phyloP scores from a whole-genome alignment of 2,329 filamentous ascomycete species.

The Diaporthe batatas region DNA sequence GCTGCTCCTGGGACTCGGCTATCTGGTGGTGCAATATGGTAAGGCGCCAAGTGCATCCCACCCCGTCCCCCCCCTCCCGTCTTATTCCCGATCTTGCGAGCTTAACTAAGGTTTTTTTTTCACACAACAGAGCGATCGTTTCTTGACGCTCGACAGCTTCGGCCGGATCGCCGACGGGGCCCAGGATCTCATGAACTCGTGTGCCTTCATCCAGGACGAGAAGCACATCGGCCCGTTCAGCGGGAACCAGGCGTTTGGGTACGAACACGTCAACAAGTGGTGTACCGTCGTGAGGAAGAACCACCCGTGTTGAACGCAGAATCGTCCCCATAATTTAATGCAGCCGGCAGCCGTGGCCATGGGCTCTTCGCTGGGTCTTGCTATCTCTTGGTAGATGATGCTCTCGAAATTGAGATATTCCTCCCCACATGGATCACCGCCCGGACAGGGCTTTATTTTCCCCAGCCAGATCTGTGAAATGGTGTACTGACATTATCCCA shows the following conservation, averaged over 20 bases:
- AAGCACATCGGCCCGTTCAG: not conserved
- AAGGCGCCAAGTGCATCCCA: not conserved
- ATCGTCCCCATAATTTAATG: not conserved
- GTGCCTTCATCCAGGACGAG: conserved; percentile 3
- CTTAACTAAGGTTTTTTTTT: not conserved
- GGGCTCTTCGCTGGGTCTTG: not conserved
- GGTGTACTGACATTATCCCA: too few species aligned
- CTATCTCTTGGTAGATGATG: not conserved
- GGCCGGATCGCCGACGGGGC: conserved; percentile 26
- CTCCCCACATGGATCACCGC: too few species aligned
- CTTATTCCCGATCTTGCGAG: not conserved
- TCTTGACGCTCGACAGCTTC: not conserved
- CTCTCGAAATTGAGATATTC: not conserved
- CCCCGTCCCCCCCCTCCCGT: too few species aligned
- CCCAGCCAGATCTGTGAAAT: not conserved
- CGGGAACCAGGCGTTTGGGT: not conserved
- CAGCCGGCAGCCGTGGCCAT: too few species aligned
- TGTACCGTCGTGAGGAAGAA: not conserved
- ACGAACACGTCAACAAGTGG: not conserved
- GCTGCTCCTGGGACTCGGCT: conserved; percentile 20
- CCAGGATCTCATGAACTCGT: conserved; percentile 8
- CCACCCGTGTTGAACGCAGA: not conserved
- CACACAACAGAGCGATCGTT: not conserved
- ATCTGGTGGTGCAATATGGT: conserved; percentile 32
- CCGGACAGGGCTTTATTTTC: too few species aligned